Base-by-base conservation (phyloP, 352 stramenopile genomes). In the Pythium diclinum region DNA sequence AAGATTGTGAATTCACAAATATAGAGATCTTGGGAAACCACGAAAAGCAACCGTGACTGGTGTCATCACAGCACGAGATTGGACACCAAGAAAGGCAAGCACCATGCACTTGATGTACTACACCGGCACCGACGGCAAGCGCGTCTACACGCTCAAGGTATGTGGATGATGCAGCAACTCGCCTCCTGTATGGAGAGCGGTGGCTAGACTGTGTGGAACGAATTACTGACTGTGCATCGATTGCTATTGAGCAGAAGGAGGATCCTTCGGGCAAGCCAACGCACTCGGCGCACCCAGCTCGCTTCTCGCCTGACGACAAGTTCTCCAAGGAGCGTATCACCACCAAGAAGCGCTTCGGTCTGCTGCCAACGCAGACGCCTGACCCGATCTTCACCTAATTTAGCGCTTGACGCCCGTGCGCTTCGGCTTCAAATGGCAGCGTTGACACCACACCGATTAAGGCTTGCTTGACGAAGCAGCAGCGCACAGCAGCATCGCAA, bases 91-190 rank as follows among this genome's bases (percentile, higher is more conserved):
- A 21, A 57, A 33, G 49, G 63, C 46, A 33, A 53, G 3, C 61
- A 88, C 63, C 64, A 99, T 99, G 97, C 97, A 99, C 84, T 91
- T 99, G 68, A 99, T 99, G 97, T 99, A 98, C 81, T 99, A 99
- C 84, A 73, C 98, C 46, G 94, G 97, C 72, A 81, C 75, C 19
- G 87, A 93, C 75, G 97, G 97, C 72, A 99, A 99, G 80, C 87
- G 97, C 55, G 94, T 99, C 19, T 99, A 99, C 85, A 99, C 97
- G 68, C 92, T 99, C 32, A 99, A 99, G 91, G 93, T 98, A 77
- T 54, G 83, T 68, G 56, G 4, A 0, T 33, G 46, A 13, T 17
- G 32, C 0, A 17, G 5, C 55, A 8, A 28, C 4, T 42, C 38
- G 32, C 28, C 19, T 44, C 4, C 34, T 25, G 25, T 28, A 28